Evolutionary conservation across 140 eudicot species (phyloP), one percentile per base, ranked within the genome.

Genomic region (Flaveria floridana): DNA sequence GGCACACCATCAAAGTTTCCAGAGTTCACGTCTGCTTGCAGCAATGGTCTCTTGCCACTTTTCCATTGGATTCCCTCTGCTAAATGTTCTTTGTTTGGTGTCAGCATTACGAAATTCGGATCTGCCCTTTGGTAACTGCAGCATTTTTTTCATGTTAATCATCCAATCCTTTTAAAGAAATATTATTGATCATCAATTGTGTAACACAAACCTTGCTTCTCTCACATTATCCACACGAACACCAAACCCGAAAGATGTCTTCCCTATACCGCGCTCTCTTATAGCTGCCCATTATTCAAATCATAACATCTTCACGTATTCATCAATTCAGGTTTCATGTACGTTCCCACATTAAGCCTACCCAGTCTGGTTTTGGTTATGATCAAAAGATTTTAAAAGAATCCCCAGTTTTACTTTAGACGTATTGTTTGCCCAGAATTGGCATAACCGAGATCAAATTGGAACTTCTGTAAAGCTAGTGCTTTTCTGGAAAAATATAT

Each of bases 11-110:
- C 92, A 86, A 87, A 92, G 72, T 92, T 89, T 42, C 92, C 95
- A 11, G 96, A 89, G 71, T 73, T 86, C 46, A 89, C 74, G 71
- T 89, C 90, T 12, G 96, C 82, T 81, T 89, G 91, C 34, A 89
- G 71, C 76, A 92, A 52, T 5, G 95, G 95, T 63, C 90, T 79
- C 73, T 72, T 64, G 23, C 97, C 96, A 12, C 75, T 78, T 76
- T 92, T 85, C 96, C 97, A 92, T n/a, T 87, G 90, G 53, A 87
- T 81, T 19, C 96, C 94, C 68, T 92, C 97, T 7, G 96, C 97
- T 46, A 89, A 74, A 80, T 89, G 97, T 77, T 89, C 97, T 83
- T 87, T 92, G 87, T 68, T 89, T 34, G 97, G 96, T 56, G 90
- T 89, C 85, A 92, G 87, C 97, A 92, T 92, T 56, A 89, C 89